Base-by-base conservation (phyloP, 2,329 filamentous ascomycete genomes). In the Sphaerulina musiva region DNA sequence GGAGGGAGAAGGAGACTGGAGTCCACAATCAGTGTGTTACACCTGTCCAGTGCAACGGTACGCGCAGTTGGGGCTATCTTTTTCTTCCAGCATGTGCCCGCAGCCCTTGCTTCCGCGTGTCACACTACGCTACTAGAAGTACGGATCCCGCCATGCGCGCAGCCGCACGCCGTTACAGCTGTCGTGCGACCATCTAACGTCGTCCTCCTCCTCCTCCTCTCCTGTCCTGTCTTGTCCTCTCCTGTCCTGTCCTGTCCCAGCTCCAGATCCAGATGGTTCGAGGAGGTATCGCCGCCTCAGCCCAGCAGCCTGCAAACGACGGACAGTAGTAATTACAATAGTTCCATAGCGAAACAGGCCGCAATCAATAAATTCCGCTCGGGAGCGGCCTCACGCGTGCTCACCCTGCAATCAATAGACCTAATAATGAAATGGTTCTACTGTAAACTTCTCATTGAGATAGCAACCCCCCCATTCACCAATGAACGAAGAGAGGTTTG, bases 151-250 rank as follows among this genome's bases (percentile, higher is more conserved):
- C 44, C 42, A n/a, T 44, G 45, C 32, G 38, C 23, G 44, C 29
- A 36, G 23, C 38, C 44, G 44, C 23, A 31, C 32, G 20, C 6
- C 14, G 32, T 29, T 31, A 48, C 45, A 43, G 45, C 34, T 44
- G 51, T 39, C 10, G 51, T 48, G 50, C 44, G 6, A 46, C 44
- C 49, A 46, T 45, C 42, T 26, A 45, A 43, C 10, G 41, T 29
- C 26, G 26, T 29, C 26, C 40, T 43, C 20, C 20, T 20, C 20
- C 20, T 20, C 2, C 20, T 20, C 20, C 20, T 20, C 20, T 20
- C 20, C 20, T 20, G 14, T 17, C 14, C 14, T 17, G 14, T 20
- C 20, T 4, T 20, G 2, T 20, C 20, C 20, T 20, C 20, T 20
- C 40, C 14, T 38, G 40, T 42, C 11, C 20, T 29, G 26, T 29